A percentile compares a stretch with the other conserved stretches of the same genome.
These are phyloP conservation scores for Aegilops tauschii DNA, from an alignment of 176 grass and related monocot species.

Conservation along the genomic window DNA sequence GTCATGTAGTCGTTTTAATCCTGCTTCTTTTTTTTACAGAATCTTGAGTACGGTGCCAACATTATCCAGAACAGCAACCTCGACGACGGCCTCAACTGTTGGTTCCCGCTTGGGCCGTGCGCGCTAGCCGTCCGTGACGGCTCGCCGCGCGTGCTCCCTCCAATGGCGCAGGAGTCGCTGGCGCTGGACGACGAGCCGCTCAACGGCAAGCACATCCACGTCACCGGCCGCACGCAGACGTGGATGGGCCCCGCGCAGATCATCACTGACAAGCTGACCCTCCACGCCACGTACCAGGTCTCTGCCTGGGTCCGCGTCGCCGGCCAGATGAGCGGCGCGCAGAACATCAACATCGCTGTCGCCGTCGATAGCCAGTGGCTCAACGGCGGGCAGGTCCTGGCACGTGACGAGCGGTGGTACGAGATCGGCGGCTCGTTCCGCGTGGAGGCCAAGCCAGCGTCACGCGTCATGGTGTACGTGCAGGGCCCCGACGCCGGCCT, in stretches of 20 bases:
- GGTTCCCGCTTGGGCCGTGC: slow-evolving; percentile 70
- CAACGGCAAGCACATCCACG: slow-evolving; percentile 72
- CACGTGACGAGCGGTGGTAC: slow-evolving; percentile 72
- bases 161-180: slow-evolving; percentile 66
- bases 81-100: slow-evolving; percentile 52
- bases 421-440: slow-evolving; percentile 80
- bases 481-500: slow-evolving; percentile 69
- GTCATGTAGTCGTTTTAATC: too few relatives aligned
- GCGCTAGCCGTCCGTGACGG: slow-evolving; percentile 47
- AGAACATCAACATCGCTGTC: slow-evolving; percentile 56
- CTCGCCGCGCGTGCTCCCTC: slow-evolving; percentile 60
- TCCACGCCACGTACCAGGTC: slow-evolving; percentile 78
- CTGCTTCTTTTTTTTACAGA: slow-evolving; percentile 12
- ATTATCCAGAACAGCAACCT: slow-evolving; percentile 76
- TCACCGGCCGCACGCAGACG: slow-evolving; percentile 65
- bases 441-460: slow-evolving; percentile 48
- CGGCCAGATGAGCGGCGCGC: slow-evolving; percentile 11
- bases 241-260: slow-evolving; percentile 87
- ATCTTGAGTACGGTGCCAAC: slow-evolving; percentile 70
- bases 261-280: slow-evolving; percentile 64
- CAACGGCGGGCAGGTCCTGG: slow-evolving; percentile 73
- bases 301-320: slow-evolving; percentile 77
- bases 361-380: slow-evolving; percentile 67
- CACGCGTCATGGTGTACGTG: slow-evolving; percentile 60
- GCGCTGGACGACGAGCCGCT: slow-evolving; percentile 45